Base-by-base conservation (phyloP, 768 basidiomycete species). In the Cantharellus anzutake region DNA sequence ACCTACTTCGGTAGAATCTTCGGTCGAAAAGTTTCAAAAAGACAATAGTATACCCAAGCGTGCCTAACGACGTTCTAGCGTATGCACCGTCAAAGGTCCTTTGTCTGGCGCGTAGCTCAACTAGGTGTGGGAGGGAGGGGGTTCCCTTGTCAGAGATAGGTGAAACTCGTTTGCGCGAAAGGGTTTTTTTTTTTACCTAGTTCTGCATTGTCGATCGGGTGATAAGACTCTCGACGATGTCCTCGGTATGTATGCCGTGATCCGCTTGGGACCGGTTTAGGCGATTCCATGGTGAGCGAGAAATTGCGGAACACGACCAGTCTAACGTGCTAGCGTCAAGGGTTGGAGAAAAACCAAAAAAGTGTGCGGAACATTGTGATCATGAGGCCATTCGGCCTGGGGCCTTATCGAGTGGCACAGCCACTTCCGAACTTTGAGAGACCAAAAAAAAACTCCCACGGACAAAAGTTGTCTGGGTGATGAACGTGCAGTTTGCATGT, bases 31-130 rank as follows among this genome's bases (percentile, higher is more conserved):
- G 75, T 52, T 86, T 80, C 5, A 91, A 72, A 58, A 90, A 78
- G 0, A 85, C 76, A 59, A 89, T 69, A 1, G 84, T 76, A 66
- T 84, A 87, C 0, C 85, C 83, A 2, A 92, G 74, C 60, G 80
- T 79, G 11, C 80, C 80, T 4, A 91, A 73, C 0, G 86, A 86
- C 0, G 81, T 84, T 37, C 87, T 80, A 42, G 75, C 76, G 69
- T 90, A 90, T 11, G 87, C 85, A 14, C 86, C 87, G 58, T 89
- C 78, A 66, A 88, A 89, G 0, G 88, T 91, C 48, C 88, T 76
- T 64, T 86, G 81, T 38, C 86, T 76, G 0, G 88, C 88, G 11
- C 88, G 77, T 16, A 91, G 70, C 67, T 91, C 87, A 34, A 80
- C 80, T 58, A 52, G 39, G 14, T 35, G 52, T 7, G 11, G 37